Conservation (phyloP, 306 rosid species). For the Cicer judaicum region DNA sequence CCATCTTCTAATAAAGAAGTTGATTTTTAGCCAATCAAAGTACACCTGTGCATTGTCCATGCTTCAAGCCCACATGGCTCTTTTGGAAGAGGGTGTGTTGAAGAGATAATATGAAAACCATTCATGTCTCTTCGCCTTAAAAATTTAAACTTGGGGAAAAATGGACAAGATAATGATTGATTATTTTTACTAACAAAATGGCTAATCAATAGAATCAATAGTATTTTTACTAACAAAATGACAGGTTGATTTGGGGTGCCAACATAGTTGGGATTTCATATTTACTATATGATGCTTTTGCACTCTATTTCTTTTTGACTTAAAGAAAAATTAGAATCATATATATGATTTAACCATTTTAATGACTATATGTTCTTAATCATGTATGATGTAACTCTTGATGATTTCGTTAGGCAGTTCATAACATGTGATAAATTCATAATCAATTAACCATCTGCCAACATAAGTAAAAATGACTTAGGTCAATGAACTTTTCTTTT, state of each 20-base stretch:
- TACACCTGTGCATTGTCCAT: neutral
- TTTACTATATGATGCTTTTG: no score
- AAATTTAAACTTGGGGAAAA: neutral
- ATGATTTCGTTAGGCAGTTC: slow-evolving; percentile 15
- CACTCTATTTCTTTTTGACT: no score
- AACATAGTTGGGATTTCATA: no score
- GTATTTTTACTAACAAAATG: no score
- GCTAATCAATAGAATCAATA: slow-evolving; percentile 15
- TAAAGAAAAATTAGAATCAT: slow-evolving; percentile 5
- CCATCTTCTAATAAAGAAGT: neutral
- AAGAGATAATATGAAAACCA: slow-evolving; percentile 7
- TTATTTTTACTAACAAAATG: slow-evolving; percentile 19
- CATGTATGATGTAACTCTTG: slow-evolving; percentile 33
- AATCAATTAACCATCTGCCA: slow-evolving; percentile 1
- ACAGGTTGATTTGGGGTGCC: no score
- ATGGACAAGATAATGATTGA: neutral
- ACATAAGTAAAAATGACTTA: slow-evolving; percentile 2
- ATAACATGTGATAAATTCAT: slow-evolving; percentile 4
- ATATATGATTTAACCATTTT: slow-evolving; percentile 1
- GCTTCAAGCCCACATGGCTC: neutral
- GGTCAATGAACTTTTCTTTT: neutral
- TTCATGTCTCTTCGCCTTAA: neutral
- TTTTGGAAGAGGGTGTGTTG: neutral
- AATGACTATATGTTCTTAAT: slow-evolving; percentile 20
- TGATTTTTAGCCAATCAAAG: neutral